These are phyloP conservation scores for Beauveria australis DNA, from an alignment of 2,329 filamentous ascomycete species.

Conservation along the genomic window DNA sequence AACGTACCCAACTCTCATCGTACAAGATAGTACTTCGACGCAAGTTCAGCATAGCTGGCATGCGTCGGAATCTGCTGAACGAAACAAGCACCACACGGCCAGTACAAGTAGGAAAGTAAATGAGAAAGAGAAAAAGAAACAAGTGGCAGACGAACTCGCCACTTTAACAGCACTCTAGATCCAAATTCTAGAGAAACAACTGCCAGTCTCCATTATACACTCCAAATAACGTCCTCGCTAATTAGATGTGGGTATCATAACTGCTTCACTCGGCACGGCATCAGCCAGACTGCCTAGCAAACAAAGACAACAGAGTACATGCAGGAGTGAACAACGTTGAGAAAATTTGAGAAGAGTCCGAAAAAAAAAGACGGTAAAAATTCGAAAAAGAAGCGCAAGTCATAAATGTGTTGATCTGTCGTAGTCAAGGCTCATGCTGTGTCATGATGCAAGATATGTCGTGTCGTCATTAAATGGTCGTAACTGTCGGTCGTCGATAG, in stretches of 20 bases:
- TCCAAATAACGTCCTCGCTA: constrained; percentile 6
- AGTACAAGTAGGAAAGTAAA: constrained; percentile 20
- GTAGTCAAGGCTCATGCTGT: neutral
- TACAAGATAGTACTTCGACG: neutral
- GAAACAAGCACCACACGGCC: constrained; percentile 13
- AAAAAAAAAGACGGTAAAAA: constrained; percentile 12
- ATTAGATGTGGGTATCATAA: constrained; percentile 11
- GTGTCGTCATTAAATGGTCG: constrained; percentile 12
- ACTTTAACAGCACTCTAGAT: neutral
- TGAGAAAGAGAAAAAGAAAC: constrained; percentile 13
- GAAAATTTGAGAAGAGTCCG: constrained; percentile 11
- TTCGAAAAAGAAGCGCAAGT: constrained; percentile 9
- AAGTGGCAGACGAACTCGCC: neutral
- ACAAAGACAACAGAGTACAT: constrained; percentile 15
- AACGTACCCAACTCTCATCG: neutral
- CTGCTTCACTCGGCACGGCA: constrained; percentile 8
- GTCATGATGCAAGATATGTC: constrained; percentile 2
- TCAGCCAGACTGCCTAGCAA: constrained; percentile 9
- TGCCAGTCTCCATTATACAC: constrained; percentile 8
- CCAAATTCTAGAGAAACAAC: neutral
- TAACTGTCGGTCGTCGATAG: neutral
- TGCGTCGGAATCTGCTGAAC: constrained; percentile 10
- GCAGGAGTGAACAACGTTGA: constrained; percentile 17
- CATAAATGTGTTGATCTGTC: constrained; percentile 7
- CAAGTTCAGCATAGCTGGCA: neutral